Base-by-base conservation (phyloP, 2,329 filamentous ascomycete genomes). In the Coniochaeta sp. region DNA sequence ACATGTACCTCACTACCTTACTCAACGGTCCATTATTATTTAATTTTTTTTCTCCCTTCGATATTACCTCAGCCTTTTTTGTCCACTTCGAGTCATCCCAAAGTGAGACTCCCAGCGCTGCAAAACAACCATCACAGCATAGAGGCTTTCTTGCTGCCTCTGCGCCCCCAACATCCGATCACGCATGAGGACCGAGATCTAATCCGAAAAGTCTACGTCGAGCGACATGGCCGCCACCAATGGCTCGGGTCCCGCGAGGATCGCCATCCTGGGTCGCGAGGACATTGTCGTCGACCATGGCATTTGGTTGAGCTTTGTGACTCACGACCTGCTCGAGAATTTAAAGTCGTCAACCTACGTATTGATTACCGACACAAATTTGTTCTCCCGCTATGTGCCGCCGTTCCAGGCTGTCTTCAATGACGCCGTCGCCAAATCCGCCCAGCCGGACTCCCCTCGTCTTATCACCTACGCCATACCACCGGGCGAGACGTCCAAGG, bases 301-400 rank as follows among this genome's bases (percentile, higher is more conserved):
- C 65, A 84, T 99, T 60, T 97, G 93, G 91, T 84, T 88, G 64
- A 83, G 83, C 70, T 95, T 90, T 72, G 87, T 98, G 64, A 86
- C 88, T 59, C 77, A 87, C 66, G 93, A 99, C 75, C 82, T 99
- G 60, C 80, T 98, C 64, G 76, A 82, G 60, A 90, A 89, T 71
- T 80, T 95, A 62, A 76, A 83, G 58, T 95, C 93, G 22, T 96
- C 92, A 19, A 98, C 93, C 63, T 99, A 98, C 73, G 89, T 98
- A 61, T 87, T 99, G 63, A 90, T 99, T 69, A 98, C 95, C 74
- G 95, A 99, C 76, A 96, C 93, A 54, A 98, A 98, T 72, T 85
- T 99, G 63, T 85, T 84, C 63, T 82, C 88, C 24, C 82, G 88
- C 67, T 98, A 98, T 74, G 87, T 92, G 0, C 86, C 90, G n/a